Evolutionary conservation across 1,284 basidiomycete genomes (phyloP), one percentile per base, ranked within the genome.

Genomic region (Ceratobasidium sp.): DNA sequence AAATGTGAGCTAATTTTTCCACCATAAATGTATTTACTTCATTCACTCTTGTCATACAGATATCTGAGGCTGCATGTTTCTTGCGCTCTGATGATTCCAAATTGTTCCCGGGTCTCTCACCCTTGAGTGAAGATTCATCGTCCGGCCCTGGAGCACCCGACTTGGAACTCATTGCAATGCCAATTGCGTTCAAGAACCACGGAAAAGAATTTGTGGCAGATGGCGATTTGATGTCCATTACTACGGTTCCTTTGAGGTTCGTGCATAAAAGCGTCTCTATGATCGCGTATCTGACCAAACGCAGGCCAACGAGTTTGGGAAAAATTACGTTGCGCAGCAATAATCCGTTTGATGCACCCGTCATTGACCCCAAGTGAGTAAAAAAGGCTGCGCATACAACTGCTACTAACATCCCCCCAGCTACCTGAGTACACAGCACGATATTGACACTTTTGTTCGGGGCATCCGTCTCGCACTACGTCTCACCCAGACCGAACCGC

Each of bases 1-100:
- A 20, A 93, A 92, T 80, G 92, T 92, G 64, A 78, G 87, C 17
- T 20, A 13, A 44, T 15, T 12, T n/a, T 20, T 12, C 57, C 57
- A 28, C 6, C 33, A 6, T 28, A 10, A 28, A 61, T 66, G 42
- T 67, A 7, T 52, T 78, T 26, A 75, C 78, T 46, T 78, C 77
- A 10, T 78, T 62, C 33, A 76, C 50, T 20, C 17, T 42, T 77
- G 59, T 82, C 79, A 80, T 33, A 33, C 66, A 84, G 81, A 71
- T 82, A 9, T 83, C 80, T 5, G 84, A 85, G 73, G 78, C 81
- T 1, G 84, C 82, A 5, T 84, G 83, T 2, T 85, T 85, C 79
- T 78, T 84, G 2, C 81, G 84, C 1, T 80, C 81, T 46, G 82
- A 81, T 70, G 84, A 85, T 77, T 65, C 79, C 40, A 79, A 71